These are phyloP conservation scores for Hemileia vastatrix DNA, from an alignment of 1,284 basidiomycete genomes.

Conservation along the genomic window DNA sequence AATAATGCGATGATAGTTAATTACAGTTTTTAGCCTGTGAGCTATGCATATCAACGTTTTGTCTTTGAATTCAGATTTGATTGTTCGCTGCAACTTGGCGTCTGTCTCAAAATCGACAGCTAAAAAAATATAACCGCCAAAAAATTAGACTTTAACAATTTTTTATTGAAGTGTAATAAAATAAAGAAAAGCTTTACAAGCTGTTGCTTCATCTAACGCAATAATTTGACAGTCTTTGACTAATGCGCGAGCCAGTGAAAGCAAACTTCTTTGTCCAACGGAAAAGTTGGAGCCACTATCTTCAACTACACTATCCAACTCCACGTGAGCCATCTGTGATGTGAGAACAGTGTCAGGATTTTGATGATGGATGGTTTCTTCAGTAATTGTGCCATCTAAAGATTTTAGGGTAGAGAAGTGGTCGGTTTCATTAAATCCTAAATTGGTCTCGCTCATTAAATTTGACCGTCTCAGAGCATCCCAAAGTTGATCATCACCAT, in stretches of 20 bases:
- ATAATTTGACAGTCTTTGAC: conserved; percentile 66
- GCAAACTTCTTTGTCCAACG: conserved; percentile 41
- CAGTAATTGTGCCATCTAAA: no score
- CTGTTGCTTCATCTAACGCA: conserved; percentile 66
- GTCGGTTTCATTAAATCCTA: no score
- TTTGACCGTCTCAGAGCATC: conserved; percentile 38
- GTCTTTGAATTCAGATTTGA: conserved; percentile 66
- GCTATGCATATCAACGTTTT: conserved; percentile 72
- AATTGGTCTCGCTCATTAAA: conserved; percentile 24
- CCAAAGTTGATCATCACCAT: conserved; percentile 48
- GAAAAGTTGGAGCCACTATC: conserved; percentile 43
- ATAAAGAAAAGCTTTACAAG: conserved; percentile 29
- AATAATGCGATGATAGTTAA: conserved; percentile 2
- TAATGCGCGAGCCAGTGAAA: conserved; percentile 41
- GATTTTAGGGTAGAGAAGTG: no score
- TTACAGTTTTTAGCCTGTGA: conserved; percentile 33
- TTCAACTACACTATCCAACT: conserved; percentile 42
- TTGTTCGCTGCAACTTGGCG: conserved; percentile 73
- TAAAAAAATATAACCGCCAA: not conserved
- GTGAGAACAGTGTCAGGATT: no score
- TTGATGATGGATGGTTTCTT: no score
- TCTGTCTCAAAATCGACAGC: conserved; percentile 57
- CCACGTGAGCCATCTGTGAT: no score
- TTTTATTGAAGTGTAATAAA: not conserved
- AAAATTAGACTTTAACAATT: not conserved